These are phyloP conservation scores for Nothophytophthora sp. DNA, from an alignment of 352 stramenopile genomes.

Conservation along the genomic window DNA sequence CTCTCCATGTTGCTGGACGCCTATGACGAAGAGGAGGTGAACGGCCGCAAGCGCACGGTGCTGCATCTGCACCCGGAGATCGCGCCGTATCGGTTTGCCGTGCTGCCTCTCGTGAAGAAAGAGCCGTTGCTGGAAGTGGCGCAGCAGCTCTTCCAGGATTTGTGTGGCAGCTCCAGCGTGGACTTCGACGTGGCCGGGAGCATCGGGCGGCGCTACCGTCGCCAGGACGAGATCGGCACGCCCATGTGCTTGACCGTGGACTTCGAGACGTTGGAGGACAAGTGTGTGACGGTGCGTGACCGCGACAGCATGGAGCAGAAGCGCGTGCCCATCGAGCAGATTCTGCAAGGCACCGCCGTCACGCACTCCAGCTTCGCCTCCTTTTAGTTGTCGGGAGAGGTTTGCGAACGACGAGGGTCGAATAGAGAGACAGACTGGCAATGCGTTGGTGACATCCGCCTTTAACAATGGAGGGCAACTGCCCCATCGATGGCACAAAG, in stretches of 20 bases:
- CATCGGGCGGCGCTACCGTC: slow-evolving; percentile 91
- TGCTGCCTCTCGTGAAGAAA: slow-evolving; percentile 97
- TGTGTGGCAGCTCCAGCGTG: slow-evolving; percentile 89
- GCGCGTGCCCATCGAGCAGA: slow-evolving; percentile 90
- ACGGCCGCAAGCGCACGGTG: slow-evolving; percentile 75
- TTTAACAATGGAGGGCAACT: too few species aligned
- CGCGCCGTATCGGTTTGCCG: slow-evolving; percentile 91
- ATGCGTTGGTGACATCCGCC: not conserved
- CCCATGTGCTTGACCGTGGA: slow-evolving; percentile 98
- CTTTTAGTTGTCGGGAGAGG: slow-evolving; percentile 28
- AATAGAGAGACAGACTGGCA: slow-evolving; percentile 24
- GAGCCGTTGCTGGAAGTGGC: slow-evolving; percentile 90
- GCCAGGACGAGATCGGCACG: slow-evolving; percentile 97
- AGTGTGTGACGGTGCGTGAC: slow-evolving; percentile 96
- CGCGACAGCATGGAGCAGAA: slow-evolving; percentile 96
- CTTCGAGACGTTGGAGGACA: slow-evolving; percentile 96
- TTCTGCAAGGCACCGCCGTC: slow-evolving; percentile 56
- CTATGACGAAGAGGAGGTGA: slow-evolving; percentile 95
- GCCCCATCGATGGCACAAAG: too few species aligned
- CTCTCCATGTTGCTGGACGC: slow-evolving; percentile 94
- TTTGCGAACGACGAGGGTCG: slow-evolving; percentile 4
- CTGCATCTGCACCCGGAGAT: slow-evolving; percentile 94
- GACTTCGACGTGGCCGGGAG: slow-evolving; percentile 92
- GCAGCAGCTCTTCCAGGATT: slow-evolving; percentile 89
- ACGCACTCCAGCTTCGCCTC: slow-evolving; percentile 42